These are phyloP conservation scores for Fraxinus floribunda DNA, from an alignment of 305 asterid species.

Conservation along the genomic window DNA sequence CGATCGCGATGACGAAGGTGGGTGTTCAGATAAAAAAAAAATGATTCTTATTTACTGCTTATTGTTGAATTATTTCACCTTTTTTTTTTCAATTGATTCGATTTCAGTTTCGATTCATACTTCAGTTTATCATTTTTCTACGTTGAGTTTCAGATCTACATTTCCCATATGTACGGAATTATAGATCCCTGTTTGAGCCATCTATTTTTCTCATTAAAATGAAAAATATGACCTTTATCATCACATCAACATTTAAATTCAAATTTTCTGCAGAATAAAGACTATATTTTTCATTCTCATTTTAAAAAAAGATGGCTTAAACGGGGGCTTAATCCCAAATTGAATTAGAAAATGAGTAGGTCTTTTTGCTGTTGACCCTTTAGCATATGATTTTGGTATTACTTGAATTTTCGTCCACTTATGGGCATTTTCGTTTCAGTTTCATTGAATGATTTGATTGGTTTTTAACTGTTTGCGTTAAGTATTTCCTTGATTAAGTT, in stretches of 20 bases:
- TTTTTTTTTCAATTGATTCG: background rate
- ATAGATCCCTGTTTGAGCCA: too few relatives aligned
- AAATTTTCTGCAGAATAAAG: too few relatives aligned
- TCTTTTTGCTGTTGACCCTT: background rate
- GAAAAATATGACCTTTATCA: too few relatives aligned
- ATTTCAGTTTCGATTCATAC: background rate
- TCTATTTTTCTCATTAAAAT: too few relatives aligned
- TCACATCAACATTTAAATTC: too few relatives aligned
- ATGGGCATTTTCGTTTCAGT: background rate
- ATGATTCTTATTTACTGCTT: background rate
- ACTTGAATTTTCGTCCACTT: background rate
- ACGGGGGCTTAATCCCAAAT: background rate
- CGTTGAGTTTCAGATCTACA: background rate
- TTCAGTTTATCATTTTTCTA: background rate
- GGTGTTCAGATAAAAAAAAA: background rate
- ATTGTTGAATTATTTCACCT: background rate
- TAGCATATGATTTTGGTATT: background rate
- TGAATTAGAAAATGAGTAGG: background rate
- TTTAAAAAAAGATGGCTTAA: too few relatives aligned
- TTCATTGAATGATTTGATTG: background rate
- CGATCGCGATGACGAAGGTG: slow-evolving; percentile 95
- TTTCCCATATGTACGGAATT: background rate
- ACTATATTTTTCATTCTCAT: too few relatives aligned
- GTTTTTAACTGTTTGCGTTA: background rate
- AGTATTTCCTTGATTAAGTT: background rate